phyloP scores from a whole-genome alignment of 176 grass and related monocot species.

The Musa troglodytarum region DNA sequence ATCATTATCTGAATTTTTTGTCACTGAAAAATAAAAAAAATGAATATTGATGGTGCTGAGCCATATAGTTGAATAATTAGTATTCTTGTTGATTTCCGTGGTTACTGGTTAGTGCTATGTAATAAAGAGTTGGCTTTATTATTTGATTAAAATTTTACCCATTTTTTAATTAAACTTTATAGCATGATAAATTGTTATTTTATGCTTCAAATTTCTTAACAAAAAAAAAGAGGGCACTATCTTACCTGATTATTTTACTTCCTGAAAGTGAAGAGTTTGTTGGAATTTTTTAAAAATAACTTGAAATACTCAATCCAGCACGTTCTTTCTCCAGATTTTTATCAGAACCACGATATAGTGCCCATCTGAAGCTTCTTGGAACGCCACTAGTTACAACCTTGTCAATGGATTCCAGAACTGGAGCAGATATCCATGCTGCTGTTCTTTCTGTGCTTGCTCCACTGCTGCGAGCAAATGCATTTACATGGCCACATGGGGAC shows the following conservation, averaged over 20 bases:
- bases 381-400: slow-evolving; percentile 80
- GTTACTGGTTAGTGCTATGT: too few relatives aligned
- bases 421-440: slow-evolving; percentile 54
- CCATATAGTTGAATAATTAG: too few relatives aligned
- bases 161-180: too few relatives aligned
- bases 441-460: slow-evolving; percentile 51
- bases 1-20: too few relatives aligned
- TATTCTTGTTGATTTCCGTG: too few relatives aligned
- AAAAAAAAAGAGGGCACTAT: too few relatives aligned
- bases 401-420: slow-evolving; percentile 33
- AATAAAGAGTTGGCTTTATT: too few relatives aligned
- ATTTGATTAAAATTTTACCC: too few relatives aligned
- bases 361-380: slow-evolving; percentile 55
- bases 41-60: too few relatives aligned
- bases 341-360: slow-evolving; percentile 44
- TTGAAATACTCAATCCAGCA: not conserved
- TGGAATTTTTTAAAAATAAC: not conserved
- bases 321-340: slow-evolving; percentile 34
- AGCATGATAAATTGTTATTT: too few relatives aligned
- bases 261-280: not conserved
- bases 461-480: slow-evolving; percentile 46
- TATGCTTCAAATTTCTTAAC: too few relatives aligned
- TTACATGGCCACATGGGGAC: slow-evolving; percentile 25
- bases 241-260: not conserved
- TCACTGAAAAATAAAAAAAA: too few relatives aligned